These are phyloP conservation scores for Tolypocladium paradoxum DNA, from an alignment of 2,329 filamentous ascomycete species.

Conservation along the genomic window DNA sequence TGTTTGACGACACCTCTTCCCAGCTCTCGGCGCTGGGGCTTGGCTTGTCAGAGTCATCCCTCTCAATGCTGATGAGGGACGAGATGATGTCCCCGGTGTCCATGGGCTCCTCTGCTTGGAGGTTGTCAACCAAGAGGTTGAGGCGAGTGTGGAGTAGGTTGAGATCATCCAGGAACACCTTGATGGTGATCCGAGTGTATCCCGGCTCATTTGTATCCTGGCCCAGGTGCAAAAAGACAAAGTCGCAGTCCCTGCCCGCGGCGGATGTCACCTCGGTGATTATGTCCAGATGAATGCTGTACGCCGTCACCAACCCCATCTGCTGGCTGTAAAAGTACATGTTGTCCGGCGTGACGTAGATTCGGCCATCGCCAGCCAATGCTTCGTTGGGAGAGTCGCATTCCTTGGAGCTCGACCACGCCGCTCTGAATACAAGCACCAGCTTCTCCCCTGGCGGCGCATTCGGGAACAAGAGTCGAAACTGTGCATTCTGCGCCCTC, in stretches of 20 bases:
- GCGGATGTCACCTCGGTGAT: conserved; percentile 86
- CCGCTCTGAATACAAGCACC: conserved; percentile 84
- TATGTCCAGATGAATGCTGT: conserved; percentile 60
- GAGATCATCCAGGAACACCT: conserved; percentile 84
- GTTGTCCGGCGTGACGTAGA: conserved; percentile 78
- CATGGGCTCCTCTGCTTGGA: conserved; percentile 60
- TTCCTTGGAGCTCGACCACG: conserved; percentile 54
- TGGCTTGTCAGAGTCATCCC: conserved; percentile 40
- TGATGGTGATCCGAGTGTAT: conserved; percentile 71
- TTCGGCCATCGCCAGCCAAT: conserved; percentile 56
- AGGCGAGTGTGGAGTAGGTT: conserved; percentile 71
- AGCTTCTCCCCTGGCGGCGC: conserved; percentile 69
- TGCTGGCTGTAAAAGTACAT: conserved; percentile 97
- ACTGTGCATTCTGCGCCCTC: conserved; percentile 82
- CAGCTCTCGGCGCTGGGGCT: conserved; percentile 79
- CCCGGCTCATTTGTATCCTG: conserved; percentile 52
- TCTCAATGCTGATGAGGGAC: conserved; percentile 65
- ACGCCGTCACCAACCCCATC: conserved; percentile 79
- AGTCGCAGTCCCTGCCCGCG: conserved; percentile 84
- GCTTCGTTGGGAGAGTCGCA: conserved; percentile 29
- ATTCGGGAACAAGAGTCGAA: conserved; percentile 79
- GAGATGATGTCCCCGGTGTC: conserved; percentile 60
- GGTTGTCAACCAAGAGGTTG: conserved; percentile 75
- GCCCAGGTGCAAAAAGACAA: conserved; percentile 69
- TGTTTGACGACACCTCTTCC: conserved; percentile 64